Base-by-base conservation (phyloP, 2,329 filamentous ascomycete species). In the Ophiobolus disseminans region DNA sequence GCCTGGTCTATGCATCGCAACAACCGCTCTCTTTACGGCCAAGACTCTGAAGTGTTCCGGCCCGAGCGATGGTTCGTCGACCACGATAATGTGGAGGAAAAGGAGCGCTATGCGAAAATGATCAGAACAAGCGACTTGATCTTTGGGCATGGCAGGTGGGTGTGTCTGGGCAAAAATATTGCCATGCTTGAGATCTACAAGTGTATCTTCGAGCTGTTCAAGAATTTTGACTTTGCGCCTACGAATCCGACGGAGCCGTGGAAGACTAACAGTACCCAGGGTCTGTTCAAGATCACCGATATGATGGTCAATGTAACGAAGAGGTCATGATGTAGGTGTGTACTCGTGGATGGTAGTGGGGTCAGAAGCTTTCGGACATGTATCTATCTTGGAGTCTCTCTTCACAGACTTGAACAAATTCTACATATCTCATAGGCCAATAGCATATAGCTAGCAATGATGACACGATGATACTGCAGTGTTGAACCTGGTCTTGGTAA, bases 31-130 rank as follows among this genome's bases (percentile, higher is more conserved):
- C 36, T 72, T 0, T 74, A 69, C 47, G 71, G 69, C 7, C 54
- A 60, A 3, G 79, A 82, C 48, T 74, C 75, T 0, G 66, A 74
- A 3, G 57, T 71, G 3, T 82, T 80, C 62, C 71, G 76, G 1
- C 80, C 80, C 0, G 80, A 82, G 63, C 66, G 80, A 13, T 82
- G 79, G 78, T 57, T 81, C 3, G 34, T 69, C 3, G 60, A 70
- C 9, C 51, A 66, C 7, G 56, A 34, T 2, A 26, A 45, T 6
- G 48, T 48, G 3, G 55, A 35, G n/a, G 61, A 57, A 20, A 63
- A 63, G 22, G 63, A 65, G 16, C 55, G 62, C 6, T 43, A 70
- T 16, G 55, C 58, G 13, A 48, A 53, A 9, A 75, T 75, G 73
- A 53, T 51, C 16, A 61, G 55, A 38, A 65, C 59, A 0, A 68